Evolutionary conservation across 495 filamentous ascomycete species (phyloP), one percentile per base, ranked within the genome.

Genomic region (Aspergillus kassunensis): DNA sequence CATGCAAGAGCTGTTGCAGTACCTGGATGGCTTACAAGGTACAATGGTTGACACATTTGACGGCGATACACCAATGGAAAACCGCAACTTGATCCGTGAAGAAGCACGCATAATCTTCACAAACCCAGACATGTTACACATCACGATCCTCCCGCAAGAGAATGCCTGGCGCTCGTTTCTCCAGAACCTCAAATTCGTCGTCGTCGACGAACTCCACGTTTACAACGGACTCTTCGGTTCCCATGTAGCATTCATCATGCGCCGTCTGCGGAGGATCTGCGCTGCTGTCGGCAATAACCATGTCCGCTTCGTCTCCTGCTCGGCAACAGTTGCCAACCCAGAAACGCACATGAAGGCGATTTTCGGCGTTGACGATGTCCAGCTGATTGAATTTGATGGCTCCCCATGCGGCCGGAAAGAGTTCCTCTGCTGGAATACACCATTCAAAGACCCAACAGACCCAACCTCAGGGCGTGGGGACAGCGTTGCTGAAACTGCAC

Each of bases 361-460:
- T 33, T 99, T 98, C 61, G 91, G 91, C n/a, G 78, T 96, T 20
- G 78, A 91, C 19, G 69, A 82, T 25, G 87, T 96, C 8, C 80
- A 77, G 50, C 62, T 97, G 31, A 83, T 88, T 2, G 90, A 96
- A 69, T 90, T 89, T 65, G 93, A 97, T 60, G 93, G 93, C 2
- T 96, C 91, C 3, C 95, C 93, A 1, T 89, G 89, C 10, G 93
- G 93, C 6, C 77, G 90, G 21, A 99, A 99, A 60, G 91, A 96
- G 63, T 97, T 97, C 50, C 67, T 99, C 7, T 96, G 90, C 69
- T 99, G 93, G 93, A 97, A 97, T 56, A 96, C 95, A 1, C 95
- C 93, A 2, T 96, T 85, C 71, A 96, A 89, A 71, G 93, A 96
- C 60, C 89, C 91, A 1, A 73, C 74, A 7, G 93, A 97, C 66